Percentiles rank a stretch among this genome's conserved stretches.
Conservation (phyloP, 257 asterid species). For the Forsythia viridissima region DNA sequence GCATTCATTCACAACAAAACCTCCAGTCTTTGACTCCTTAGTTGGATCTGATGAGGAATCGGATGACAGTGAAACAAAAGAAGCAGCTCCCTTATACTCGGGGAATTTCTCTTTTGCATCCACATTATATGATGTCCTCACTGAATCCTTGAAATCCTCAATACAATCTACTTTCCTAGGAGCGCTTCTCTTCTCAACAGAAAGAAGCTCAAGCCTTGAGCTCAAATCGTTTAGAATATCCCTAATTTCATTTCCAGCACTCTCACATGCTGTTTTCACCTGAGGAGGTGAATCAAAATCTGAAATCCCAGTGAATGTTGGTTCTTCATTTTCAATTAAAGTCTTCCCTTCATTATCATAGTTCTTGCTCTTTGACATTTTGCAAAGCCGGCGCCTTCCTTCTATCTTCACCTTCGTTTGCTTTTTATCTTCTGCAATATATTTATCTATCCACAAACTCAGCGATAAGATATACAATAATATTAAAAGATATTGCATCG, state of each 20-base stretch:
- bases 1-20: constrained; percentile 27
- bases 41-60: constrained; percentile 33
- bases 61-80: constrained; percentile 48
- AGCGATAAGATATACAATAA: constrained; percentile 11
- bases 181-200: constrained; percentile 67
- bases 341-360: constrained; percentile 23
- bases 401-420: constrained; percentile 62
- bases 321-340: constrained; percentile 32
- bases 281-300: constrained; percentile 64
- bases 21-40: constrained; percentile 34
- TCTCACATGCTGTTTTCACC: constrained; percentile 39
- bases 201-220: constrained; percentile 72
- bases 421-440: constrained; percentile 47
- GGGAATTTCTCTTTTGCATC: constrained; percentile 33
- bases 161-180: constrained; percentile 40
- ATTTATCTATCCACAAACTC: constrained; percentile 20
- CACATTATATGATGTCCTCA: constrained; percentile 31
- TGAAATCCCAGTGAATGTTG: constrained; percentile 33
- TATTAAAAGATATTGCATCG: constrained; percentile 2
- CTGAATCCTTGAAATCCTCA: constrained; percentile 32
- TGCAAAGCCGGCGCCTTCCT: constrained; percentile 90
- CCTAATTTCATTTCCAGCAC: constrained; percentile 60
- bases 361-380: constrained; percentile 42
- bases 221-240: constrained; percentile 78
- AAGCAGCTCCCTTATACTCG: constrained; percentile 43